Evolutionary conservation across 2,329 filamentous ascomycete genomes (phyloP).

Genomic region (Teratosphaeria viscida): DNA sequence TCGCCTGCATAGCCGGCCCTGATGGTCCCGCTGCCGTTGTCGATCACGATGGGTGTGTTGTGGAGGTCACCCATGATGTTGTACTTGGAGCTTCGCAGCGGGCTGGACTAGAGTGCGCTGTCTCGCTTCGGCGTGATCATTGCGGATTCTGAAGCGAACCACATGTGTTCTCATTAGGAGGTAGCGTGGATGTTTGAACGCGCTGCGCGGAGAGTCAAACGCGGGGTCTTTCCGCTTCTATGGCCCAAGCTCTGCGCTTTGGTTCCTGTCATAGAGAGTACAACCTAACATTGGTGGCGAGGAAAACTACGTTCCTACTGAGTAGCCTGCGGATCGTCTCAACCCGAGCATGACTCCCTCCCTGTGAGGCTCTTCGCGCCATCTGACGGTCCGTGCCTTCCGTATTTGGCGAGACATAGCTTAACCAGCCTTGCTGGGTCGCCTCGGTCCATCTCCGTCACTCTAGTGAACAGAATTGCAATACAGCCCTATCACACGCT

Average conservation of each 20-base stretch:
- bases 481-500: background rate
- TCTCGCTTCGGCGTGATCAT: background rate
- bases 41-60: conserved; percentile 96
- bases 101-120: conserved; percentile 4
- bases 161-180: background rate
- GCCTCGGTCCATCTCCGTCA: background rate
- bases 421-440: background rate
- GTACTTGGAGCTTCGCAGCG: background rate
- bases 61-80: conserved; percentile 62
- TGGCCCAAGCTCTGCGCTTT: too few relatives aligned
- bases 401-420: background rate
- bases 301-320: too few relatives aligned
- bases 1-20: conserved; percentile 94
- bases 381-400: background rate
- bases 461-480: background rate
- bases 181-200: background rate
- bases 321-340: too few relatives aligned
- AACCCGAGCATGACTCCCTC: too few relatives aligned
- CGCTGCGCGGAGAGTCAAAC: background rate
- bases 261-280: too few relatives aligned
- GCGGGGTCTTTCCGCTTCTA: too few relatives aligned
- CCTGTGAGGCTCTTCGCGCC: too few relatives aligned
- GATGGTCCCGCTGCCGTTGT: conserved; percentile 97
- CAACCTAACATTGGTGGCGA: too few relatives aligned
- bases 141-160: background rate